phyloP scores from a whole-genome alignment of 169 alveolate species.

The Plasmodium malariae region DNA sequence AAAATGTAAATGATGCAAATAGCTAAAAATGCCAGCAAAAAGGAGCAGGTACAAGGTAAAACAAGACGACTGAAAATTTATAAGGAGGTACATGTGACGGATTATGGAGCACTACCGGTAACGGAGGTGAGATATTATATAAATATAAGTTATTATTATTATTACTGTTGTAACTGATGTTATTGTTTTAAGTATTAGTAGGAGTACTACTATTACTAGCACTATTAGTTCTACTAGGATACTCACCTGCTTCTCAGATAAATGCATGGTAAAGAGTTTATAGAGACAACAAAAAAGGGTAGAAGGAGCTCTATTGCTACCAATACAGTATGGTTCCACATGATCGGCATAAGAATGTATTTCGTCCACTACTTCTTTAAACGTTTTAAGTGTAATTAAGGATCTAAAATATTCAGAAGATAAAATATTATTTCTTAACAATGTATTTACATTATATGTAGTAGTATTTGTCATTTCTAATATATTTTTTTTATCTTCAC shows the following conservation, averaged over 20 bases:
- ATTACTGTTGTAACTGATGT: no score
- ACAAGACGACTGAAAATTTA: no score
- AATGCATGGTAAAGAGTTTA: constrained; percentile 81
- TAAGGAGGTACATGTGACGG: no score
- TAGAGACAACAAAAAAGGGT: constrained; percentile 86
- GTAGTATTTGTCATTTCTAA: constrained; percentile 78
- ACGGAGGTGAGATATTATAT: no score
- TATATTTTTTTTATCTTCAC: constrained; percentile 42
- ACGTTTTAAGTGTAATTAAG: constrained; percentile 77
- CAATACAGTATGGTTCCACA: constrained; percentile 85
- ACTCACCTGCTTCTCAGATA: constrained; percentile 83
- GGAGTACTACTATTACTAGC: no score
- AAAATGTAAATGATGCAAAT: background rate
- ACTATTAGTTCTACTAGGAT: background rate
- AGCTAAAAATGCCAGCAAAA: background rate
- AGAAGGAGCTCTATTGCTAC: constrained; percentile 85
- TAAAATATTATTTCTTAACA: constrained; percentile 83
- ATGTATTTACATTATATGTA: constrained; percentile 82
- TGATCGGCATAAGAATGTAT: constrained; percentile 84
- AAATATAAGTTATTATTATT: no score
- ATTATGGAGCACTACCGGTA: no score
- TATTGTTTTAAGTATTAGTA: no score
- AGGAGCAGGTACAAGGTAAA: no score
- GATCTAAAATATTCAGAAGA: constrained; percentile 86
- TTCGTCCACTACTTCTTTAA: constrained; percentile 80